Evolutionary conservation across 441 rosid genomes (phyloP), one percentile per base, ranked within the genome.

Genomic region (Euphorbia celastroides): DNA sequence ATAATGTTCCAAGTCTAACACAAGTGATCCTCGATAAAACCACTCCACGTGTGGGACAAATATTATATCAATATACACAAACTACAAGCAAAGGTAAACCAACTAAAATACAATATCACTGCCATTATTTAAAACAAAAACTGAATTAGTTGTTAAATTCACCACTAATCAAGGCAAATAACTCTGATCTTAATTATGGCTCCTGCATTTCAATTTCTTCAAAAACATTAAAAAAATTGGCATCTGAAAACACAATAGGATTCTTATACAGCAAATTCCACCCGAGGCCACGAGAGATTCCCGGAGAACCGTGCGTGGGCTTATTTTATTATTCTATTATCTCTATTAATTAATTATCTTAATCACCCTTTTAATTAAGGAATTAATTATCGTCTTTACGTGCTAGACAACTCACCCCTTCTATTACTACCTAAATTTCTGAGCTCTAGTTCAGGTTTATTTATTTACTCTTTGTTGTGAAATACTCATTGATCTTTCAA

Each of bases 291-390:
- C 61, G 88, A 88, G 86, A 86, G 94, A 88, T 86, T 88, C 92
- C 87, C 86, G 92, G 92, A 78, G 82, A 82, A 68, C 85, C 88
- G 68, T 73, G 86, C 90, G 87, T 83, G 87, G 85, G 86, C 79
- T 83, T 81, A 80, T 61, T 84, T 83, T 81, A 80, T 61, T 84
- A 72, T 81, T 81, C 57, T 78, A 81, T 59, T 78, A 74, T 20
- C 52, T 34, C 76, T 16, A 52, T 62, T 74, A 65, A 26, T n/a
- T 51, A 55, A 41, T 58, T 30, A n/a, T 48, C 73, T 60, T 58
- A 77, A 69, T 70, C 67, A 67, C 68, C 59, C 57, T 70, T 77
- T 60, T 28, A n/a, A n/a, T 2, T 68, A 38, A 38, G 42, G 8
- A 77, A 68, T 58, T 64, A 69, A 26, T 57, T 67, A 54, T 64